Evolutionary conservation across 179 eudicot species (phyloP).

Genomic region (Spinacia oleracea): DNA sequence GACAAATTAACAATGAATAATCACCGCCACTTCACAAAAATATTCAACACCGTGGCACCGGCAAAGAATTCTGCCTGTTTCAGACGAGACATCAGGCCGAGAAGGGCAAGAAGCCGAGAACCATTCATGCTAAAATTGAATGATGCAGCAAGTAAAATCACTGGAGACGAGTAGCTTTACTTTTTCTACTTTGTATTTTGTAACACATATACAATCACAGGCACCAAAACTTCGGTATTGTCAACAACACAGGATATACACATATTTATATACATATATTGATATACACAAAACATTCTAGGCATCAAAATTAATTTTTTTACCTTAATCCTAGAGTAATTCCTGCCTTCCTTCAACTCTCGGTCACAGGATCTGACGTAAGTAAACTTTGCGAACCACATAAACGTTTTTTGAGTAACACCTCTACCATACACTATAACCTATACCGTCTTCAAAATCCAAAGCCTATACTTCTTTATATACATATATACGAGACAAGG

Average conservation of each 20-base stretch:
- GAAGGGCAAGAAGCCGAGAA: too few relatives aligned
- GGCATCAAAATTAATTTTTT: constrained; percentile 7
- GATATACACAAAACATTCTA: constrained; percentile 15
- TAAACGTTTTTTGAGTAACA: neutral
- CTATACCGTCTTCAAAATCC: constrained; percentile 65
- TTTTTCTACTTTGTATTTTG: too few relatives aligned
- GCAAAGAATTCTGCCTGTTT: neutral
- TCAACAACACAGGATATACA: constrained; percentile 10
- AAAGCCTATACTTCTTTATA: constrained; percentile 59
- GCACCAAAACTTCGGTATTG: constrained; percentile 1
- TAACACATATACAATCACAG: neutral
- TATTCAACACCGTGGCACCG: neutral
- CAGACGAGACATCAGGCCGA: neutral
- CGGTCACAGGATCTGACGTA: neutral
- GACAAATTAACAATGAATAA: neutral
- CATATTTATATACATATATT: constrained; percentile 14
- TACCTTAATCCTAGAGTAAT: neutral
- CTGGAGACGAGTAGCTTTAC: too few relatives aligned
- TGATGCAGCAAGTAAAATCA: neutral
- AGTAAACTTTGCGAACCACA: constrained; percentile 11
- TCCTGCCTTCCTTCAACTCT: neutral
- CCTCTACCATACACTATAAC: neutral
- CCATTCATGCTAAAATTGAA: too few relatives aligned
- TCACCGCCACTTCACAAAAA: neutral
- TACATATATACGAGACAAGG: constrained; percentile 78